A percentile compares a stretch with the other conserved stretches of the same genome.
Evolutionary conservation across 2,329 filamentous ascomycete species (phyloP).

Genomic region (Alternaria consortialis): DNA sequence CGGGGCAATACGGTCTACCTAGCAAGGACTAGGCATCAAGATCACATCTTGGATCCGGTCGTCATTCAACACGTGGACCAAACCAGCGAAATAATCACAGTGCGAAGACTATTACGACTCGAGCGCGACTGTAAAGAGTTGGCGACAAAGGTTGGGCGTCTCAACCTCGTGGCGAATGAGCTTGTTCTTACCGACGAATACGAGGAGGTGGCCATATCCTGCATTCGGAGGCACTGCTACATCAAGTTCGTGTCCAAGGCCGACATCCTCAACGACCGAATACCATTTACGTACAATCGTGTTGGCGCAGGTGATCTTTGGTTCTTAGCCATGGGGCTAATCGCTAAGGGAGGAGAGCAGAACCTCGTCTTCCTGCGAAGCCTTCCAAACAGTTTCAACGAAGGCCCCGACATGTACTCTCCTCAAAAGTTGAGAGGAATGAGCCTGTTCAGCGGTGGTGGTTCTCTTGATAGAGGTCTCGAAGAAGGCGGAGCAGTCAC

Average conservation of each 20-base stretch:
- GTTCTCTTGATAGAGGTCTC: slow-evolving; percentile 78
- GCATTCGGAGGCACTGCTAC: slow-evolving; percentile 66
- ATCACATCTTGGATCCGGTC: slow-evolving; percentile 65
- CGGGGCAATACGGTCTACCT: slow-evolving; percentile 70
- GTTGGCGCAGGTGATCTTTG: slow-evolving; percentile 73
- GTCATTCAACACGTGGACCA: slow-evolving; percentile 61
- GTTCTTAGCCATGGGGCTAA: slow-evolving; percentile 60
- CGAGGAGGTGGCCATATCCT: slow-evolving; percentile 47
- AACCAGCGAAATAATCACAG: slow-evolving; percentile 43
- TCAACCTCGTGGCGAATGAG: slow-evolving; percentile 60
- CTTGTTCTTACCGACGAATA: slow-evolving; percentile 65
- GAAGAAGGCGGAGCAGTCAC: slow-evolving; percentile 74
- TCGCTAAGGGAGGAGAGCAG: slow-evolving; percentile 13
- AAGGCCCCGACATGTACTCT: slow-evolving; percentile 66
- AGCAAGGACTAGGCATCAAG: slow-evolving; percentile 33
- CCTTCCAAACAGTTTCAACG: slow-evolving; percentile 41
- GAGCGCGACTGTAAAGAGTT: slow-evolving; percentile 49
- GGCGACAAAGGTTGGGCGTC: slow-evolving; percentile 25
- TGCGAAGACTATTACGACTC: slow-evolving; percentile 66
- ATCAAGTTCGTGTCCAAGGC: slow-evolving; percentile 63
- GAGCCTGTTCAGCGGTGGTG: slow-evolving; percentile 80
- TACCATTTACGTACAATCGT: slow-evolving; percentile 71
- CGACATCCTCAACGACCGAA: slow-evolving; percentile 40
- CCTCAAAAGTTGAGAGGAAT: slow-evolving; percentile 57
- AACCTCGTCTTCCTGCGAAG: slow-evolving; percentile 17